Evolutionary conservation across 768 basidiomycete species (phyloP), one percentile per base, ranked within the genome.

Genomic region (Mrakia gelida): DNA sequence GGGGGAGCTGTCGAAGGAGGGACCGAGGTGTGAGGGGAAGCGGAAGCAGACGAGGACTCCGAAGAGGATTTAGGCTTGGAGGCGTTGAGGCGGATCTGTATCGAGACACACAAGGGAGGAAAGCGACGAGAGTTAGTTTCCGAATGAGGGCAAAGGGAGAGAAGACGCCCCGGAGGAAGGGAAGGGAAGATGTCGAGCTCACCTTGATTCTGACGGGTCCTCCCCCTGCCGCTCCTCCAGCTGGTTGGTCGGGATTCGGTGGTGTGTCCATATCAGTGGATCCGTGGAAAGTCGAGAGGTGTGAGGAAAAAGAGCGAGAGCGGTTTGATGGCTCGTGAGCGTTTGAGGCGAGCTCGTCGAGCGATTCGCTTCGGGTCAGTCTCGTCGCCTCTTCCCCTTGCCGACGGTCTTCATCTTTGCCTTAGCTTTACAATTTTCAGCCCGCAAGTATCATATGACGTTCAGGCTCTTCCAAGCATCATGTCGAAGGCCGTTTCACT

Each of bases 191-290:
- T 23, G 28, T 34, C 18, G 67, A 70, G 38, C 67, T 45, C 38
- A 70, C 67, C 67, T 70, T 70, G 67, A 70, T 70, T n/a, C 67
- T 9, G 4, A 70, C 67, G 7, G 67, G 67, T 26, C 41, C 67
- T 18, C 9, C 23, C 21, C 67, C 67, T 38, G 11, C 34, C 11
- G 8, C 32, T 11, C 32, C 32, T n/a, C 41, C 34, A 70, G 10
- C 7, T 18, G 32, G 38, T 23, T 70, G 67, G n/a, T 70, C 67
- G 18, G 41, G 7, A 23, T 70, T 21, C 3, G 26, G 10, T n/a
- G 67, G 67, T 21, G 38, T 23, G 13, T 70, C 38, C 67, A 70
- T 70, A 2, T n/a, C 45, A 7, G 11, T 7, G 11, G 15, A 45
- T 10, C 2, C 45, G 45, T 45, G 11, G 5, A 11, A 43, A 6